Conservation (phyloP, 192 early-diverging fungal genomes). For the Coemansia sp. region DNA sequence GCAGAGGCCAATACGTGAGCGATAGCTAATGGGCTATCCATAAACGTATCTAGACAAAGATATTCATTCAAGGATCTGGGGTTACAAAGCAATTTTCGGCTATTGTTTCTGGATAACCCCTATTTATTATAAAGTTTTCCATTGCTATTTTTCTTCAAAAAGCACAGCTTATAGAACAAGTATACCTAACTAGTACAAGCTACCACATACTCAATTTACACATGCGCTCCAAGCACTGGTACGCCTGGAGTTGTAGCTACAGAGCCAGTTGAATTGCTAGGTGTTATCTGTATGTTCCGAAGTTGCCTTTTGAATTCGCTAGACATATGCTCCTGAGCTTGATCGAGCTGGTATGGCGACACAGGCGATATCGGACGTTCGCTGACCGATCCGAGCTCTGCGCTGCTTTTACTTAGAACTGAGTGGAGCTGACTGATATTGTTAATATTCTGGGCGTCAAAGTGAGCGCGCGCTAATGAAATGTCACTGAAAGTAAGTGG, state of each 20-base stretch:
- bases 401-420: slow-evolving; percentile 27
- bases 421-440: slow-evolving; percentile 40
- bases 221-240: not conserved
- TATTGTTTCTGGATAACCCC: not conserved
- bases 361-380: slow-evolving; percentile 46
- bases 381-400: slow-evolving; percentile 14
- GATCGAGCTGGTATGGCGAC: slow-evolving; percentile 50
- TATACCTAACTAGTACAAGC: too few relatives aligned
- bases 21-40: not conserved
- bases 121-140: not conserved
- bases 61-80: not conserved
- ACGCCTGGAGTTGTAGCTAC: not conserved
- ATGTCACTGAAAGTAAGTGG: slow-evolving; percentile 35
- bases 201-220: too few relatives aligned
- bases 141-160: not conserved
- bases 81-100: not conserved
- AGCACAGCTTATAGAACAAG: not conserved
- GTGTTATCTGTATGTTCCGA: slow-evolving; percentile 1
- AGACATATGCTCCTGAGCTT: slow-evolving; percentile 29
- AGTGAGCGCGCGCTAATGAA: slow-evolving; percentile 27
- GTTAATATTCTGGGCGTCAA: slow-evolving; percentile 35
- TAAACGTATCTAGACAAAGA: not conserved
- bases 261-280: not conserved
- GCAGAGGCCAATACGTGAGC: not conserved
- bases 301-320: slow-evolving; percentile 35